Base-by-base conservation (phyloP, 2,329 filamentous ascomycete species). In the Xylariaceae sp. region DNA sequence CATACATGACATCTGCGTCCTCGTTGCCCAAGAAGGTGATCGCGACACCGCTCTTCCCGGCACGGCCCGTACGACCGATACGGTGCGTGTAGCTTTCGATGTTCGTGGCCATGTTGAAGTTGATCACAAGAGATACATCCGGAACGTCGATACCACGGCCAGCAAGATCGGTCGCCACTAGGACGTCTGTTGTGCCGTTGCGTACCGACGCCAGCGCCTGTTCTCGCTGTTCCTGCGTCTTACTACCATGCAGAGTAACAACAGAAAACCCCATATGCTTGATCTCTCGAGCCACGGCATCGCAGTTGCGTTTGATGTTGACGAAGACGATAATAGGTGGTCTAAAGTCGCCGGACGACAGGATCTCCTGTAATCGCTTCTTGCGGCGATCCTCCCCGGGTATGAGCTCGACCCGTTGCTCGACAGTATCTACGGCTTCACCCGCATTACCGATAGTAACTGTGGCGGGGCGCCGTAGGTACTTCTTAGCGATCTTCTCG, bases 241-340 rank as follows among this genome's bases (percentile, higher is more conserved):
- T 99, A 78, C 87, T 91, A 61, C 95, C 93, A 77, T 99, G 95
- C 29, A 99, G 79, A 0, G 93, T 97, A 67, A 96, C 93, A 7
- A 89, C 86, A 19, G 86, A 90, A 81, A 92, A 95, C 66, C 95
- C 95, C 87, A 95, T 95, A 50, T 89, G 84, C 71, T 96, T 95
- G 79, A 99, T 95, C 70, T 98, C 93, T 59, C 91, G 85, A 2
- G 93, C 93, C 46, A 99, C 89, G 56, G 91, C 90, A 73, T 99
- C 95, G 78, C 93, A 98, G 78, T 98, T 98, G 67, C 93, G 90
- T 78, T 98, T 98, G 86, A 98, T 97, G 75, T 99, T 99, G 84
- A 99, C 95, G 73, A 99, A 99, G 62, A 99, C 93, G 67, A 99
- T 99, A 73, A 99, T 96, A 16, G 95, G 95, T 7, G 93, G 85